A percentile compares a stretch with the other conserved stretches of the same genome.
phyloP scores from a whole-genome alignment of 768 basidiomycete species.

The Amanita polypyramis region DNA sequence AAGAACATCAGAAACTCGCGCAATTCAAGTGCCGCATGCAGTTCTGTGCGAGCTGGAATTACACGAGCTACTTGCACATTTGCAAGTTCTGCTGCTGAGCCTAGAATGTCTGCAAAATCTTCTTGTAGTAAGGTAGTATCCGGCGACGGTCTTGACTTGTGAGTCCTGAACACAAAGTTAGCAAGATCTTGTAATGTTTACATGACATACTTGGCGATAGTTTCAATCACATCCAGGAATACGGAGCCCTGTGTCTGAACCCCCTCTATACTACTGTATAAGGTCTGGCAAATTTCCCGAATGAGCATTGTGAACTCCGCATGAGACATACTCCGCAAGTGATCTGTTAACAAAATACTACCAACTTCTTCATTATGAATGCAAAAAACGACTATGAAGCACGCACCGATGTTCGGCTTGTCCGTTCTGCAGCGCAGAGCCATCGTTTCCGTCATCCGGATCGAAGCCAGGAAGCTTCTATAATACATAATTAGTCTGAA shows the following conservation, averaged over 20 bases:
- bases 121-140: slow-evolving; percentile 40
- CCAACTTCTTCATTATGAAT: slow-evolving; percentile 3
- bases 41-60: slow-evolving; percentile 66
- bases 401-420: slow-evolving; percentile 7
- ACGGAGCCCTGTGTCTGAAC: slow-evolving; percentile 50
- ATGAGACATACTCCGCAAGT: slow-evolving; percentile 60
- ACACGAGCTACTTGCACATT: slow-evolving; percentile 76
- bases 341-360: slow-evolving; percentile 38
- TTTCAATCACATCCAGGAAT: slow-evolving; percentile 48
- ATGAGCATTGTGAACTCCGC: slow-evolving; percentile 55
- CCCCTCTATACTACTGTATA: slow-evolving; percentile 59
- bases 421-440: slow-evolving; percentile 11
- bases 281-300: slow-evolving; percentile 45
- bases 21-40: slow-evolving; percentile 64
- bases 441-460: slow-evolving; percentile 36
- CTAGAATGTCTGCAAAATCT: slow-evolving; percentile 68
- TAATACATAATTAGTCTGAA: slow-evolving; percentile 3
- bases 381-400: neutral
- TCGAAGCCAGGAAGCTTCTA: slow-evolving; percentile 56
- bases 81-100: slow-evolving; percentile 75
- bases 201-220: slow-evolving; percentile 21
- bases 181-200: neutral
- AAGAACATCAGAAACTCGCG: slow-evolving; percentile 73
- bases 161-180: neutral
- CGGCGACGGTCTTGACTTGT: slow-evolving; percentile 24